A percentile compares a stretch with the other conserved stretches of the same genome.
phyloP scores from a whole-genome alignment of 805 yeast species.

The Yarrowia sp. region DNA sequence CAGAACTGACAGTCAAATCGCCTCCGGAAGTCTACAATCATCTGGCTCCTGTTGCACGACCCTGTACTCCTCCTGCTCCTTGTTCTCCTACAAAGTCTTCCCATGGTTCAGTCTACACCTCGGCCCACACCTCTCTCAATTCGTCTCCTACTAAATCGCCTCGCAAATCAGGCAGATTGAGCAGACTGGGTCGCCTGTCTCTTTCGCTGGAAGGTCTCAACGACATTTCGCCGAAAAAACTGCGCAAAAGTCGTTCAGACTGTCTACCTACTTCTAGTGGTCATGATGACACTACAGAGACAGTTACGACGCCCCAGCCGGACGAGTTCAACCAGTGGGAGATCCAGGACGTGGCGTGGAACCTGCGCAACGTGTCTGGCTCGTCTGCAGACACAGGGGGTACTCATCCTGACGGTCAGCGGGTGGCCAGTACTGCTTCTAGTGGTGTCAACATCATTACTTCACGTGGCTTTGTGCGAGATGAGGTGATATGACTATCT shows the following conservation, averaged over 20 bases:
- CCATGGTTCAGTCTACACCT: conserved; percentile 13
- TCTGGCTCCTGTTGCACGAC: neutral
- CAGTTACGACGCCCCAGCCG: neutral
- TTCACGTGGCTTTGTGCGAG: conserved; percentile 3
- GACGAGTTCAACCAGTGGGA: conserved; percentile 26
- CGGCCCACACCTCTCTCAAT: neutral
- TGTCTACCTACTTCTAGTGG: neutral
- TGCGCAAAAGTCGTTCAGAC: conserved; percentile 12
- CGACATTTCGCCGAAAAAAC: conserved; percentile 13
- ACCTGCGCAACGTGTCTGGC: conserved; percentile 22
- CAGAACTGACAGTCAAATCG: neutral
- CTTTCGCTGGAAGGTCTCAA: neutral
- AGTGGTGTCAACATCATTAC: conserved; percentile 3
- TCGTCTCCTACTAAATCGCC: conserved; percentile 12
- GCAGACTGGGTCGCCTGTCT: conserved; percentile 14
- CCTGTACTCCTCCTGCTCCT: neutral
- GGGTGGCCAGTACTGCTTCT: neutral
- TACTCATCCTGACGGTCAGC: neutral
- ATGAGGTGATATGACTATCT: no score
- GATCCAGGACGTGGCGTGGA: conserved; percentile 25
- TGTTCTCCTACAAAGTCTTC: neutral
- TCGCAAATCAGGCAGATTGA: neutral
- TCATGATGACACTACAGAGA: neutral
- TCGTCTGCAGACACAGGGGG: conserved; percentile 5
- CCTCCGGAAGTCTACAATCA: neutral